A percentile compares a stretch with the other conserved stretches of the same genome.
Conservation (phyloP, 306 rosid species). For the Gynostemma pentaphyllum region DNA sequence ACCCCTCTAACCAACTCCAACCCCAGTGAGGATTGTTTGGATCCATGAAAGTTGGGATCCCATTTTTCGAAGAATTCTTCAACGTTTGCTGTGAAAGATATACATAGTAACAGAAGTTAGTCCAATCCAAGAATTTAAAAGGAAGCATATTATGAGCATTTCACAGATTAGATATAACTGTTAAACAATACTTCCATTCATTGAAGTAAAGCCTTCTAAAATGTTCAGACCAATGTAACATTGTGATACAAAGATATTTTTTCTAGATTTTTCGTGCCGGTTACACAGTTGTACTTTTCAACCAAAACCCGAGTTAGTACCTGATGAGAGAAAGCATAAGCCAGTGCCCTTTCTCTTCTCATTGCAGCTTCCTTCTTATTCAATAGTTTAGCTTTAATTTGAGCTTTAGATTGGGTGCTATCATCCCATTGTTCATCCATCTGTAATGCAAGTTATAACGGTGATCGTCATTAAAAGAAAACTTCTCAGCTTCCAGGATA, state of each 20-base stretch:
- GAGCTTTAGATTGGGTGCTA: constrained; percentile 88
- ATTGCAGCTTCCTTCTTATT: constrained; percentile 79
- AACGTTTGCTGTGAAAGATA: constrained; percentile 35
- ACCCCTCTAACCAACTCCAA: constrained; percentile 94
- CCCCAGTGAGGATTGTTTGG: constrained; percentile 93
- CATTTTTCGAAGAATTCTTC: constrained; percentile 48
- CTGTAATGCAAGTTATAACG: constrained; percentile 23
- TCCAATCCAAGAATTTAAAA: background rate
- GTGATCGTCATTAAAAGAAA: background rate
- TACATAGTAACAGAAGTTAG: background rate
- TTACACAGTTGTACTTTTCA: too few relatives aligned
- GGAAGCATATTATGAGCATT: background rate
- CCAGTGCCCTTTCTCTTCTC: constrained; percentile 93
- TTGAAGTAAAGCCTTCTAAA: too few relatives aligned
- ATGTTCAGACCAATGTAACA: background rate
- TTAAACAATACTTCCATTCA: background rate
- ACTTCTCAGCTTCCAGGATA: background rate
- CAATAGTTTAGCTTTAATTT: constrained; percentile 68
- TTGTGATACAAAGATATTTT: background rate
- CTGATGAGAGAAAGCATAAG: constrained; percentile 97
- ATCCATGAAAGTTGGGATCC: constrained; percentile 56
- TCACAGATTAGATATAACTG: too few relatives aligned
- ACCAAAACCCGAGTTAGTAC: constrained; percentile 14
- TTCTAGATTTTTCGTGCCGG: too few relatives aligned
- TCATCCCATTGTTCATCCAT: constrained; percentile 90